Evolutionary conservation across 2,329 filamentous ascomycete species (phyloP), one percentile per base, ranked within the genome.

Genomic region (Trichoderma koningii): DNA sequence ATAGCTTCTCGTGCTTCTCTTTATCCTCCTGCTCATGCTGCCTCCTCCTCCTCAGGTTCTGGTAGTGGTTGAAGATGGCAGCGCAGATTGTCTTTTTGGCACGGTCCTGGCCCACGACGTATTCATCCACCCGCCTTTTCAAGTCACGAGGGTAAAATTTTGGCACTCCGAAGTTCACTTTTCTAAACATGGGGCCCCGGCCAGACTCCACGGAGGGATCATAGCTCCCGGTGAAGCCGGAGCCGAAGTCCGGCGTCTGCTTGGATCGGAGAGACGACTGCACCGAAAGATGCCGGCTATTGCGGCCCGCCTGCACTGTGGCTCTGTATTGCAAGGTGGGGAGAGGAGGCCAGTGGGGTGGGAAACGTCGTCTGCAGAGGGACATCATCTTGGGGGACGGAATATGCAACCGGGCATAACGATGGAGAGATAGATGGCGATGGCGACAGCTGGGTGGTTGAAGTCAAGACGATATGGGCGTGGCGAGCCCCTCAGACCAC

Each of bases 31-130:
- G 87, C 71, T 97, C 93, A 63, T 93, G 87, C 69, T 95, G 87
- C 66, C 89, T 87, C 55, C 92, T 83, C 72, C 92, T 85, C 26
- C 93, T 88, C 66, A 97, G 85, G 53, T 91, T 87, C 77, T 97
- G 92, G 74, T 98, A 97, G 75, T 99, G 95, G 74, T 98, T 97
- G 80, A 96, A 97, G 30, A 99, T 91, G 7, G 94, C 93, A 3
- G 94, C 89, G 69, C 92, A 95, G 68, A 98, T 87, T 15, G 93
- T 91, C 77, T 96, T 96, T 82, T 99, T 95, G 17, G 95, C 93
- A 66, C 92, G 87, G 70, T 97, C 92, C 77, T 99, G 95, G 47
- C 94, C 95, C 4, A 99, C 94, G 1, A 99, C 94, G 75, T 96
- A 99, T 74, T 95, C 91, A 75, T 99, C 95, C 38, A 98, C 87